phyloP scores from a whole-genome alignment of 768 basidiomycete genomes.

The Porpolomopsis calyptriformis region DNA sequence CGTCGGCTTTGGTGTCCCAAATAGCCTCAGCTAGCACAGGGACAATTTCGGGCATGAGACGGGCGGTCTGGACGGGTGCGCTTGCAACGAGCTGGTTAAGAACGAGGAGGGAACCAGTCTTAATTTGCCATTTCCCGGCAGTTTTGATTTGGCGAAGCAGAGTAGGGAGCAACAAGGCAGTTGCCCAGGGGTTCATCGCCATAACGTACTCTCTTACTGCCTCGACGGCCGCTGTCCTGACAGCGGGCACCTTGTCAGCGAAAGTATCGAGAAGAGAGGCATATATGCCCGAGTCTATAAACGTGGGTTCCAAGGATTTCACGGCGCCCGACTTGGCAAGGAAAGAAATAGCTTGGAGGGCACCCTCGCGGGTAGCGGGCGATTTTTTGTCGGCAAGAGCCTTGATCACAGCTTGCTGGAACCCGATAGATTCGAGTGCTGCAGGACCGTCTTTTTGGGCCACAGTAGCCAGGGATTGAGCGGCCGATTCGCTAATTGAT shows the following conservation, averaged over 20 bases:
- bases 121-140: constrained; percentile 96
- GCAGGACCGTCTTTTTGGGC: constrained; percentile 79
- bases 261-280: constrained; percentile 81
- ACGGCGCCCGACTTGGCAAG: constrained; percentile 62
- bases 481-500: constrained; percentile 63
- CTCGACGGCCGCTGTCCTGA: constrained; percentile 74
- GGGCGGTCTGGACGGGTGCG: constrained; percentile 74
- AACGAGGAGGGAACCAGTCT: constrained; percentile 73
- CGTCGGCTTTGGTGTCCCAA: constrained; percentile 98
- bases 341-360: constrained; percentile 56
- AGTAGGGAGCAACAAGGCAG: constrained; percentile 70
- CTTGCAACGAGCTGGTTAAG: constrained; percentile 81
- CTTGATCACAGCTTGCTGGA: constrained; percentile 66
- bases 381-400: constrained; percentile 94
- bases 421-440: constrained; percentile 58
- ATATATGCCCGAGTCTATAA: constrained; percentile 81
- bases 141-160: constrained; percentile 91
- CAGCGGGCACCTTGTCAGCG: constrained; percentile 89
- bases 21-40: constrained; percentile 91
- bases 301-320: constrained; percentile 78
- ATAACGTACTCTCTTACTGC: constrained; percentile 69
- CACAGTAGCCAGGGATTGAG: constrained; percentile 55
- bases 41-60: constrained; percentile 89
- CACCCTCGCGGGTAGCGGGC: constrained; percentile 82
- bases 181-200: constrained; percentile 83